A percentile compares a stretch with the other conserved stretches of the same genome.
phyloP scores from a whole-genome alignment of 2,329 filamentous ascomycete genomes.

The Apiospora marii region DNA sequence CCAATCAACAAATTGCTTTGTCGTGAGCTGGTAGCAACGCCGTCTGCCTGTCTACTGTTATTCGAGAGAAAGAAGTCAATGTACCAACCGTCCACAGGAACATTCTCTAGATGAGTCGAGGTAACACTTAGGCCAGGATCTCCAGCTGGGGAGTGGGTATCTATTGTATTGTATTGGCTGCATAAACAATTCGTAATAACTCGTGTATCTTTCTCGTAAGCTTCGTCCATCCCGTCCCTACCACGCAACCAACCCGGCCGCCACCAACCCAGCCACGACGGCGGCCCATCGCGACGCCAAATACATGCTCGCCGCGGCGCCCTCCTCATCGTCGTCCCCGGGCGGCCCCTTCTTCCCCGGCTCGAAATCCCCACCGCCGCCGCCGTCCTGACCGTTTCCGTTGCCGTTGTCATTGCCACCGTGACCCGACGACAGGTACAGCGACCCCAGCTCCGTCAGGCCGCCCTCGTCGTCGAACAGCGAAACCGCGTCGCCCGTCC shows the following conservation, averaged over 20 bases:
- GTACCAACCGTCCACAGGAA: neutral
- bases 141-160: neutral
- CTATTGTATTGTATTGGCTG: neutral
- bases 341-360: constrained; percentile 38
- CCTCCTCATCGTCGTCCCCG: neutral
- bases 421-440: constrained; percentile 40
- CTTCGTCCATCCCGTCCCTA: neutral
- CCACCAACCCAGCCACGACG: neutral
- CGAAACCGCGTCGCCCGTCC: constrained; percentile 48
- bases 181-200: neutral
- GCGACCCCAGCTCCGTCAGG: constrained; percentile 47
- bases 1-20: neutral
- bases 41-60: neutral
- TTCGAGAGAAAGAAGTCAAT: neutral
- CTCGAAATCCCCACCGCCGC: constrained; percentile 46
- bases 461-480: constrained; percentile 47
- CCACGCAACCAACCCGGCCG: neutral
- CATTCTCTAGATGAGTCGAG: too few relatives aligned
- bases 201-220: neutral
- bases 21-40: neutral
- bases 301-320: neutral
- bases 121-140: too few relatives aligned
- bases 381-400: constrained; percentile 36
- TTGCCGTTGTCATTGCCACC: constrained; percentile 47
- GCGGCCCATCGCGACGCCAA: neutral